phyloP scores from a whole-genome alignment of 805 yeast species.

The Lipomyces chichibuensis region DNA sequence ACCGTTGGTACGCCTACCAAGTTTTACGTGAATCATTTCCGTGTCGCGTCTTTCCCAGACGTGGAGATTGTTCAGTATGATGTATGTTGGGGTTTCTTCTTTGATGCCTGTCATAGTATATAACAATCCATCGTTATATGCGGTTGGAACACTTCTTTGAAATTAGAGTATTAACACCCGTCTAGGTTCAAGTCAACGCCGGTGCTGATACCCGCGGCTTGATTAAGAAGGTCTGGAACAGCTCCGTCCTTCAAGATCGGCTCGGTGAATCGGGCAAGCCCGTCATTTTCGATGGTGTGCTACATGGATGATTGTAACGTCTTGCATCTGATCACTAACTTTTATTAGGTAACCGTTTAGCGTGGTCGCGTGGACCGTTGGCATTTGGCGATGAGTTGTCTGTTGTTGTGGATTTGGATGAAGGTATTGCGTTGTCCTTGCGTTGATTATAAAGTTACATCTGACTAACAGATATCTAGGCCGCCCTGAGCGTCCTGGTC shows the following conservation, averaged over 20 bases:
- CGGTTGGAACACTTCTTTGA: not conserved
- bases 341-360: slow-evolving; percentile 13
- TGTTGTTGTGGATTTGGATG: slow-evolving; percentile 17
- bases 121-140: not conserved
- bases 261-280: slow-evolving; percentile 14
- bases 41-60: slow-evolving; percentile 17
- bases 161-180: too few species aligned
- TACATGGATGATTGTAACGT: not conserved
- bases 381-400: slow-evolving; percentile 14
- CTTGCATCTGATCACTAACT: not conserved
- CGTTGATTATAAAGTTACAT: not conserved
- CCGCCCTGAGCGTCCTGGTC: slow-evolving; percentile 9
- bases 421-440: not conserved
- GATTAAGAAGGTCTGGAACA: slow-evolving; percentile 12
- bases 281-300: slow-evolving; percentile 17
- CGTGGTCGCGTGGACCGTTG: slow-evolving; percentile 22
- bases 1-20: slow-evolving; percentile 11
- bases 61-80: slow-evolving; percentile 24
- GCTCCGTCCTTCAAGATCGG: slow-evolving; percentile 4
- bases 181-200: slow-evolving; percentile 11
- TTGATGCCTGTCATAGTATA: too few species aligned
- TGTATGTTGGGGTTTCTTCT: slow-evolving; percentile 6
- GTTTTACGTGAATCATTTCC: slow-evolving; percentile 20
- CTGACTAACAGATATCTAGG: not conserved
- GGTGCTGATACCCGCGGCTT: slow-evolving; percentile 7